Conservation (phyloP, 108 stramenopile genomes). For the Nitzschia sp. region DNA sequence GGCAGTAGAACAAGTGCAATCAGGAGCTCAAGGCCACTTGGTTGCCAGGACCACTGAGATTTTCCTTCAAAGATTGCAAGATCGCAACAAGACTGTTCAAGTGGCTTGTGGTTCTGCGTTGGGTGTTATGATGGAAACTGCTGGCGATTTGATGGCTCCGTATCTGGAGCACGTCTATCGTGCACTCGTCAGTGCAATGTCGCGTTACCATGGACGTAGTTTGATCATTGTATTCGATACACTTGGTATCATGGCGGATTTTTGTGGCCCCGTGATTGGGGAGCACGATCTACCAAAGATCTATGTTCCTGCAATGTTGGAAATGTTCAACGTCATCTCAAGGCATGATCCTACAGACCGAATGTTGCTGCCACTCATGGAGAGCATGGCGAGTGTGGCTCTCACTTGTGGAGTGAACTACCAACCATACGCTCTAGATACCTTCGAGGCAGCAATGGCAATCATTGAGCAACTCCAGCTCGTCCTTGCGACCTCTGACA, state of each 20-base stretch:
- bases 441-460: slow-evolving; percentile 76
- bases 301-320: slow-evolving; percentile 74
- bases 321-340: slow-evolving; percentile 57
- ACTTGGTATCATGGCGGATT: slow-evolving; percentile 83
- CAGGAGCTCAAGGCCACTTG: slow-evolving; percentile 55
- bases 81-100: slow-evolving; percentile 82
- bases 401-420: slow-evolving; percentile 74
- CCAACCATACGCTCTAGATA: slow-evolving; percentile 82
- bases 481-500: slow-evolving; percentile 59
- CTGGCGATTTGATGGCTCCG: slow-evolving; percentile 77
- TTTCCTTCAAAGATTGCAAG: slow-evolving; percentile 57
- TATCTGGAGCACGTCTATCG: slow-evolving; percentile 78
- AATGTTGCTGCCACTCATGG: slow-evolving; percentile 82
- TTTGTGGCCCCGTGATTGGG: slow-evolving; percentile 73
- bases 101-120: slow-evolving; percentile 81
- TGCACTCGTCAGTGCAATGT: slow-evolving; percentile 63
- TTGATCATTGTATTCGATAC: slow-evolving; percentile 84
- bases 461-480: slow-evolving; percentile 75
- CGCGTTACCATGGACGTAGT: slow-evolving; percentile 70
- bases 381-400: slow-evolving; percentile 78
- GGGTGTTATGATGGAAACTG: slow-evolving; percentile 76
- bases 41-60: slow-evolving; percentile 75
- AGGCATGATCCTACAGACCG: slow-evolving; percentile 76
- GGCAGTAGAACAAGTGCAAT: slow-evolving; percentile 77
- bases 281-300: slow-evolving; percentile 69